Base-by-base conservation (phyloP, 495 filamentous ascomycete genomes). In the Neurospora tetraspora region DNA sequence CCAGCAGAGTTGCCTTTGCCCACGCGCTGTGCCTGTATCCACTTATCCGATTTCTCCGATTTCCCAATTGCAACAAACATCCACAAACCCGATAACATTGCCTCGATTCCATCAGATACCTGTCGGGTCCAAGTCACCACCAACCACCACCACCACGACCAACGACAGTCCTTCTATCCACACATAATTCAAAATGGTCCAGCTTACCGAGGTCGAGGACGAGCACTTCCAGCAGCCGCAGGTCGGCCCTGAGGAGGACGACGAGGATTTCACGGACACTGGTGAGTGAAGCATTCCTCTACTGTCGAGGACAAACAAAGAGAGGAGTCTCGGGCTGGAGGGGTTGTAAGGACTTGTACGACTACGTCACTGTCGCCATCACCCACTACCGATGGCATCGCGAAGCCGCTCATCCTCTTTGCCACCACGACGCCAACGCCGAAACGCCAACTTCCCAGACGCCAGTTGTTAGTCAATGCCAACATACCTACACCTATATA, bases 131-230 rank as follows among this genome's bases (percentile, higher is more conserved):
- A 53, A 42, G n/a, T 37, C 45, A 72, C 27, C 37, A 43, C 3
- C 42, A 45, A 36, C 34, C 34, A 36, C 9, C 69, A 61, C 36
- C 70, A 69, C 39, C 69, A 61, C 36, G 69, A 69, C 39, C 23
- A 40, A 31, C 23, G 10, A 39, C 20, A 47, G 27, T 18, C 39
- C 40, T n/a, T 69, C 40, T 37, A 31, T 20, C 12, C 39, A 59
- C 31, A 69, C 72, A 77, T 45, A 79, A 81, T 78, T 73, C 84
- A 94, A 81, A 78, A 99, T 99, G 96, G 96, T 99, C 80, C 92
- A 96, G 83, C 92, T 99, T 76, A 91, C 90, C 76, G 96, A 98
- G 84, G 94, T 99, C 79, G 90, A 94, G 74, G 96, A 99, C 81
- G 94, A 97, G 85, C 93, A 96, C 82, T 97, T 98, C 86, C 84